These are phyloP conservation scores for Penicillium turbatum DNA, from an alignment of 495 filamentous ascomycete species.

Conservation along the genomic window DNA sequence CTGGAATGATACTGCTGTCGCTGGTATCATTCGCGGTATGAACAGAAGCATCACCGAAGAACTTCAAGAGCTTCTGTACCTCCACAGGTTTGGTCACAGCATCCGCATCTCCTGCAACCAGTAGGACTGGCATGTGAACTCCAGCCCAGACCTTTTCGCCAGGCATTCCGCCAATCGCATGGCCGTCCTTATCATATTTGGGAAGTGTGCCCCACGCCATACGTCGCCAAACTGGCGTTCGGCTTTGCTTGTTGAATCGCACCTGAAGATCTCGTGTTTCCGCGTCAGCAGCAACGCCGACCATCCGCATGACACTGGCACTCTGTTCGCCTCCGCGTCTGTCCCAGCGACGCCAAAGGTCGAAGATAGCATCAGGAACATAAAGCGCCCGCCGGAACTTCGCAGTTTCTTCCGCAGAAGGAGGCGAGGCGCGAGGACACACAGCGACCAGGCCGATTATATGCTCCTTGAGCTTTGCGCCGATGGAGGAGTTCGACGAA, in stretches of 20 bases:
- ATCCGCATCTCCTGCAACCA: constrained; percentile 77
- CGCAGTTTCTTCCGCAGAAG: constrained; percentile 49
- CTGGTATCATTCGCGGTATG: constrained; percentile 34
- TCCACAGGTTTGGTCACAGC: constrained; percentile 65
- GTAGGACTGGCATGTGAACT: constrained; percentile 66
- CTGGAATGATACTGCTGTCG: constrained; percentile 42
- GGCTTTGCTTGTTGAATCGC: constrained; percentile 78
- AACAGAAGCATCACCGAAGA: constrained; percentile 41
- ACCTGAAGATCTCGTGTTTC: constrained; percentile 75
- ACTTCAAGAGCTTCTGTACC: constrained; percentile 62
- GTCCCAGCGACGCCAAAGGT: constrained; percentile 78
- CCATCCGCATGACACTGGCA: constrained; percentile 72
- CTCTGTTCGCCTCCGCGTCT: constrained; percentile 72
- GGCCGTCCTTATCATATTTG: constrained; percentile 42
- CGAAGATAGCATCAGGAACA: constrained; percentile 68
- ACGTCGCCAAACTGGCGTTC: constrained; percentile 73
- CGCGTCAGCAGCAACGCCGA: constrained; percentile 66
- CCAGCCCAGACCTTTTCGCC: constrained; percentile 68
- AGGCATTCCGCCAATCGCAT: constrained; percentile 60
- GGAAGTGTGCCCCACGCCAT: constrained; percentile 74
- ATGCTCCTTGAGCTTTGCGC: constrained; percentile 49
- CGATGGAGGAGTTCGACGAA: constrained; percentile 51
- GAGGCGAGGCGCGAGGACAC: constrained; percentile 66
- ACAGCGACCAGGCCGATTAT: constrained; percentile 75
- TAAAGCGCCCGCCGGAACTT: constrained; percentile 53